These are phyloP conservation scores for Tilletia setariae DNA, from an alignment of 1,284 basidiomycete genomes.

Conservation along the genomic window DNA sequence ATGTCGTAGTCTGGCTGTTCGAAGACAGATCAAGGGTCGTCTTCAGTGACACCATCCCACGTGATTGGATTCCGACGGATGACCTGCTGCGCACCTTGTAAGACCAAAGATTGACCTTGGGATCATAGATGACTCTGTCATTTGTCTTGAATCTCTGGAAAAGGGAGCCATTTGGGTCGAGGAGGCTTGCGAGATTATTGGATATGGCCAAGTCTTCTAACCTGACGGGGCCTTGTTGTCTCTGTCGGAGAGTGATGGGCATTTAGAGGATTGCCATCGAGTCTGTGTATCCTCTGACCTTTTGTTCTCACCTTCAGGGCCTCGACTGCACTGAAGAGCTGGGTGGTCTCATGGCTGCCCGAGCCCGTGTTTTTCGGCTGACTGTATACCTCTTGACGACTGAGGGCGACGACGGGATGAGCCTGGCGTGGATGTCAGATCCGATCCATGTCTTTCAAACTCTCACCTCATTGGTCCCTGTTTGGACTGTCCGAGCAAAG, in stretches of 20 bases:
- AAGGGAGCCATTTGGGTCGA: background rate
- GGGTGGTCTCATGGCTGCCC: conserved; percentile 77
- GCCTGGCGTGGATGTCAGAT: too few species aligned
- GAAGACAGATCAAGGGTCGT: background rate
- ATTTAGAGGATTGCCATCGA: conserved; percentile 1
- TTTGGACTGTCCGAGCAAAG: too few species aligned
- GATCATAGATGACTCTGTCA: conserved; percentile 60
- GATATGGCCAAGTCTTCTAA: conserved; percentile 78
- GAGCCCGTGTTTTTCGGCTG: conserved; percentile 79
- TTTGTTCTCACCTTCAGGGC: conserved; percentile 63
- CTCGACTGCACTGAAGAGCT: conserved; percentile 77
- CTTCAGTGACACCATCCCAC: background rate
- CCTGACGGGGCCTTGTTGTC: conserved; percentile 73
- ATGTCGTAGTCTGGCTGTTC: conserved; percentile 78
- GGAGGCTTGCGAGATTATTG: conserved; percentile 63
- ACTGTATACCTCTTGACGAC: conserved; percentile 61
- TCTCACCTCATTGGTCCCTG: too few species aligned
- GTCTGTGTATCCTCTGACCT: background rate
- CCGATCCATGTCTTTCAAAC: too few species aligned
- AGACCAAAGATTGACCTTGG: conserved; percentile 75
- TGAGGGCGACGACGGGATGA: background rate
- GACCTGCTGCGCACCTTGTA: conserved; percentile 64
- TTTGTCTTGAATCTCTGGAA: conserved; percentile 12
- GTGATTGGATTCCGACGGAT: background rate
- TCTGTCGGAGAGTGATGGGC: conserved; percentile 55